A percentile compares a stretch with the other conserved stretches of the same genome.
These are phyloP conservation scores for Citrus trifoliata DNA, from an alignment of 345 rosid genomes.

Conservation along the genomic window DNA sequence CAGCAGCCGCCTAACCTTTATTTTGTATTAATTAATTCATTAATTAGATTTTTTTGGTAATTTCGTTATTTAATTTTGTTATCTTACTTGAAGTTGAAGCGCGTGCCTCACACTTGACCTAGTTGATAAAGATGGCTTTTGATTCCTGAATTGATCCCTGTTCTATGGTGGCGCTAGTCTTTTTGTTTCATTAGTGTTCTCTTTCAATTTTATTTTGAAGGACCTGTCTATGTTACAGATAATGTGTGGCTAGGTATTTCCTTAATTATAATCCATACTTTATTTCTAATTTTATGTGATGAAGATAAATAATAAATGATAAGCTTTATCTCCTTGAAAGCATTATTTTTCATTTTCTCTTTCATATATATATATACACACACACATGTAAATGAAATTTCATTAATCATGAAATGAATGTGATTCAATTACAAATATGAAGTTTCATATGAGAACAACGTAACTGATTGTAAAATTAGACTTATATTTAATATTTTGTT, in stretches of 20 bases:
- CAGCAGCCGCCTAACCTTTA: conserved; percentile 16
- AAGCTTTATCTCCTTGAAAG: no score
- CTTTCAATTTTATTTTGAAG: background rate
- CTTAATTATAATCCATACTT: background rate
- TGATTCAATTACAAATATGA: no score
- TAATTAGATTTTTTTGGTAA: background rate
- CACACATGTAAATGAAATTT: no score
- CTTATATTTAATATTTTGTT: no score
- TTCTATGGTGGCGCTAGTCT: background rate
- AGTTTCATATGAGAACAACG: no score
- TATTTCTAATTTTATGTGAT: background rate
- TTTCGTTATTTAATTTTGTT: background rate
- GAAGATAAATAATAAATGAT: background rate
- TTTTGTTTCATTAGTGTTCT: background rate
- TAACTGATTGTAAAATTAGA: no score
- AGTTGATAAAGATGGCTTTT: background rate
- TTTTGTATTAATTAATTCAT: background rate
- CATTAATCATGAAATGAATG: no score
- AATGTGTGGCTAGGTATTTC: background rate
- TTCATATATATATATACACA: no score
- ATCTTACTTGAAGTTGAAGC: background rate
- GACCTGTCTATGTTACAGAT: no score
- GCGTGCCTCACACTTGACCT: background rate
- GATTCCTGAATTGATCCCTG: background rate
- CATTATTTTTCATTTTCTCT: no score